Percentiles rank a stretch among this genome's conserved stretches.
Conservation (phyloP, 257 asterid species). For the Nicotiana otophora region DNA sequence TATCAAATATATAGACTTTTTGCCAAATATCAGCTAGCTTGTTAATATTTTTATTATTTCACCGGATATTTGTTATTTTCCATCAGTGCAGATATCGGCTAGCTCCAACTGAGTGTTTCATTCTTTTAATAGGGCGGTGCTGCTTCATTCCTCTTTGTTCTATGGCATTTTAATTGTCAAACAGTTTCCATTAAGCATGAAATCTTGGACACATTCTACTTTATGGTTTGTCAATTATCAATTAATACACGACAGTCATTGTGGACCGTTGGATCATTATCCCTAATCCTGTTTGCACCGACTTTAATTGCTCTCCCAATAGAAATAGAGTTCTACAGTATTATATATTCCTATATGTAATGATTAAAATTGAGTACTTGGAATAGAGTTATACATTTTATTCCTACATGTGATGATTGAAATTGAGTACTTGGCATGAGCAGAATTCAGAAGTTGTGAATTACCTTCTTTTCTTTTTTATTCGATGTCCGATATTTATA, state of each 20-base stretch:
- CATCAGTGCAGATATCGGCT: no score
- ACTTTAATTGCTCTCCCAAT: not conserved
- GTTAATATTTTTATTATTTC: no score
- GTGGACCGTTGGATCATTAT: not conserved
- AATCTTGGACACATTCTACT: not conserved
- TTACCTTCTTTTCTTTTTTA: not conserved
- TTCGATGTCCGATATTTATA: no score
- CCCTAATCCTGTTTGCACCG: not conserved
- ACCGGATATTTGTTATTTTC: no score
- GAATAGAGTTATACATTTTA: no score
- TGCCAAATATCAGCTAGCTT: no score
- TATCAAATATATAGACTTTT: no score
- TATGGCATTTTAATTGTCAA: not conserved
- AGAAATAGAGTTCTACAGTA: no score
- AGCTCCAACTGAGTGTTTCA: not conserved
- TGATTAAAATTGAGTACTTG: not conserved
- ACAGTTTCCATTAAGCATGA: not conserved
- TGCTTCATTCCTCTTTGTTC: not conserved
- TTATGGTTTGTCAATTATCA: not conserved
- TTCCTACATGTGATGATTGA: not conserved
- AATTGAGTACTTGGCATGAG: not conserved
- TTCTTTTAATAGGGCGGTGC: not conserved
- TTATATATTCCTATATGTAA: not conserved
- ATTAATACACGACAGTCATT: not conserved
- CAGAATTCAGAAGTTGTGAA: not conserved